These are phyloP conservation scores for Silene conica DNA, from an alignment of 148 eudicot species.

Conservation along the genomic window DNA sequence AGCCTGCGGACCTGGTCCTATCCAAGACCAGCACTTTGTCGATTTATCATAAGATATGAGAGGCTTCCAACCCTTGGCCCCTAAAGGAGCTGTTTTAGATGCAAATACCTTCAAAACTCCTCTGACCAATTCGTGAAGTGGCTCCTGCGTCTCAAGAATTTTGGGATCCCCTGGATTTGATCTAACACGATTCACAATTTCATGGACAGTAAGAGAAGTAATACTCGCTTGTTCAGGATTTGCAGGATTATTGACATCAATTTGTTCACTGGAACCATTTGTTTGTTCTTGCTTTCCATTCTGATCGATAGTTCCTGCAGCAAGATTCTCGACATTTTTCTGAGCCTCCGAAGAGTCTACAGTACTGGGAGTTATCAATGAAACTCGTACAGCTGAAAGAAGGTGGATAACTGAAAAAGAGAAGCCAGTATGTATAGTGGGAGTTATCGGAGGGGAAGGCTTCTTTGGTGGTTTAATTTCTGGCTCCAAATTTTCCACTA, in stretches of 20 bases:
- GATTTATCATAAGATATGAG: conserved; percentile 65
- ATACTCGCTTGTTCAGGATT: conserved; percentile 31
- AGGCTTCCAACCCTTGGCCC: conserved; percentile 95
- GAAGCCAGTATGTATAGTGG: conserved; percentile 73
- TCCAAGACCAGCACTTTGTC: conserved; percentile 81
- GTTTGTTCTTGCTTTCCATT: conserved; percentile 30
- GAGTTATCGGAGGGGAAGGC: conserved; percentile 59
- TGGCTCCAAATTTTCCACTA: conserved; percentile 45
- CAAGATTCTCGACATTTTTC: conserved; percentile 38
- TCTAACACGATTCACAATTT: conserved; percentile 75
- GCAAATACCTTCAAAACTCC: conserved; percentile 84
- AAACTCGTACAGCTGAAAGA: conserved; percentile 84
- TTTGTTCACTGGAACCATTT: conserved; percentile 33
- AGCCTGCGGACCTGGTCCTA: conserved; percentile 51
- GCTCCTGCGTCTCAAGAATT: conserved; percentile 90
- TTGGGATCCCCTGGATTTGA: conserved; percentile 86
- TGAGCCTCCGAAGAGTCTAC: conserved; percentile 43
- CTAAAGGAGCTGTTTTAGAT: conserved; percentile 80
- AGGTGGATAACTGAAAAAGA: conserved; percentile 86
- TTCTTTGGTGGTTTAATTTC: conserved; percentile 64
- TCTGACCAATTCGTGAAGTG: conserved; percentile 86
- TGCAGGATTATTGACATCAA: conserved; percentile 41
- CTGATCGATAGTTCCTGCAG: conserved; percentile 27
- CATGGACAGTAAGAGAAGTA: conserved; percentile 68
- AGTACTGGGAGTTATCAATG: conserved; percentile 58